Conservation (phyloP, 1,139 yeast genomes). For the Zygoascus sp. region DNA sequence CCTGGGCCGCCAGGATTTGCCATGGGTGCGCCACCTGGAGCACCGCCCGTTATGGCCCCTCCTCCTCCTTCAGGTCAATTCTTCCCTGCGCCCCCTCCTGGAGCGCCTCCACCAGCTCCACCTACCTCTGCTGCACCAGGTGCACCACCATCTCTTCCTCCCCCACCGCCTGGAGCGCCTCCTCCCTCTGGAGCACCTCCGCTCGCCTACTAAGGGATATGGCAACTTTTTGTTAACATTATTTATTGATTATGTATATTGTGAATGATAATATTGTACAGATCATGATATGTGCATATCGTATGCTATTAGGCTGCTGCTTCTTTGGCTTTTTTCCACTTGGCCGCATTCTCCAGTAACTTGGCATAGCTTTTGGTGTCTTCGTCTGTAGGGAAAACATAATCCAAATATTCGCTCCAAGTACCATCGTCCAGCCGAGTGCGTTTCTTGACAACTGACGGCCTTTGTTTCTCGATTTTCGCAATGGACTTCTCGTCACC, state of each 20-base stretch:
- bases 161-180: slow-evolving; percentile 16
- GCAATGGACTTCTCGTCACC: slow-evolving; percentile 44
- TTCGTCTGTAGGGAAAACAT: slow-evolving; percentile 53
- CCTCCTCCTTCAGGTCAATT: slow-evolving; percentile 28
- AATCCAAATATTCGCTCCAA: slow-evolving; percentile 57
- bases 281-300: neutral
- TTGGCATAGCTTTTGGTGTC: slow-evolving; percentile 40
- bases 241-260: slow-evolving; percentile 6
- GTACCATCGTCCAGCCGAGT: slow-evolving; percentile 44
- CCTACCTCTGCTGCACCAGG: slow-evolving; percentile 19
- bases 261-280: neutral
- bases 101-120: slow-evolving; percentile 19
- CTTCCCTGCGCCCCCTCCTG: slow-evolving; percentile 25
- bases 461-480: slow-evolving; percentile 47
- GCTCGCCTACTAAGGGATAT: neutral
- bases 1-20: slow-evolving; percentile 20
- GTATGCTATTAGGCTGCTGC: neutral
- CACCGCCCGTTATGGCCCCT: slow-evolving; percentile 28
- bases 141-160: slow-evolving; percentile 21
- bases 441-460: slow-evolving; percentile 51
- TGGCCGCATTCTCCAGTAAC: slow-evolving; percentile 59
- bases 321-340: slow-evolving; percentile 43
- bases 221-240: slow-evolving; percentile 2
- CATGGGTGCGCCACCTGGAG: slow-evolving; percentile 17
- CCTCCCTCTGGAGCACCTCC: slow-evolving; percentile 12